phyloP scores from a whole-genome alignment of 768 basidiomycete species.

The Xanthoconium stramineum region DNA sequence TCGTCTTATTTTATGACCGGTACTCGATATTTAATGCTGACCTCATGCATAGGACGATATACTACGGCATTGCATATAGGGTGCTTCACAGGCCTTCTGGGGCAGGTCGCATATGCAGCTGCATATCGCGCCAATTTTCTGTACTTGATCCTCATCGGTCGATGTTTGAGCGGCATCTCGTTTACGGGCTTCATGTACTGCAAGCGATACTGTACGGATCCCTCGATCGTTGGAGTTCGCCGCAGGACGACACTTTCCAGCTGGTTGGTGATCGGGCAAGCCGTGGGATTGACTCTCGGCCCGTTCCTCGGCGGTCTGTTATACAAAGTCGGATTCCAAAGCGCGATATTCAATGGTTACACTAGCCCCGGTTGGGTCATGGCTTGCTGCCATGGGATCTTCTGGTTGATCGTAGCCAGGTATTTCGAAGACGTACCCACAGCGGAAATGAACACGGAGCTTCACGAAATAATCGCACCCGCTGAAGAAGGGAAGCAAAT shows the following conservation, averaged over 20 bases:
- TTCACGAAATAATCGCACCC: constrained; percentile 6
- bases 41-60: constrained; percentile 47
- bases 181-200: constrained; percentile 66
- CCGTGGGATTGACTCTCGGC: constrained; percentile 55
- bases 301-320: constrained; percentile 63
- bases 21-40: neutral
- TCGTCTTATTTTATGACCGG: neutral
- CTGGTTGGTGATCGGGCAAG: constrained; percentile 63
- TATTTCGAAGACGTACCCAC: constrained; percentile 42
- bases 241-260: constrained; percentile 60
- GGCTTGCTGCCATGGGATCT: constrained; percentile 48
- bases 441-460: constrained; percentile 7
- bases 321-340: constrained; percentile 57
- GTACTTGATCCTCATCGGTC: constrained; percentile 68
- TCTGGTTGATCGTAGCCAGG: constrained; percentile 41
- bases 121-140: constrained; percentile 59
- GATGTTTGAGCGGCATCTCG: constrained; percentile 59
- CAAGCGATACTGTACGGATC: constrained; percentile 67
- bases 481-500: constrained; percentile 1
- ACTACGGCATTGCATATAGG: constrained; percentile 50
- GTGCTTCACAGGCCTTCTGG: constrained; percentile 51
- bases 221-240: constrained; percentile 61
- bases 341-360: constrained; percentile 60
- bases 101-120: constrained; percentile 57
- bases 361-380: constrained; percentile 68